Evolutionary conservation across 192 early-diverging fungal genomes (phyloP), one percentile per base, ranked within the genome.

Genomic region (Phlyctochytrium bullatum): DNA sequence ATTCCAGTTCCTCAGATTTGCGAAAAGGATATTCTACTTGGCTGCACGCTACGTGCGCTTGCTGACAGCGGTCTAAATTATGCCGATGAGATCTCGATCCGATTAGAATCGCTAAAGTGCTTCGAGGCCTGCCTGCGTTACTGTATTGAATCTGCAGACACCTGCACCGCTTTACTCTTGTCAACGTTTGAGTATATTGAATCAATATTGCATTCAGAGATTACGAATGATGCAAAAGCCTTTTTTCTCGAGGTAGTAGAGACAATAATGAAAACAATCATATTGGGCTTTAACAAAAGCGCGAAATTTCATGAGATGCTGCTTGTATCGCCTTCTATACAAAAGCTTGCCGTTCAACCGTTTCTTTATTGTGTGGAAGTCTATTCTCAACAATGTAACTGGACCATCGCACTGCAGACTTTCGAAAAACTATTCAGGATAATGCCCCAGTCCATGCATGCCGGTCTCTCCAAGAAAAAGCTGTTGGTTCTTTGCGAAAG

Each of bases 401-500:
- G 70, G 70, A 16, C 16, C 36, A 51, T 57, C 29, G 59, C 51
- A 6, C n/a, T 36, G 12, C 32, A 58, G 14, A 3, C 63, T 1
- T 59, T 61, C 29, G 70, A 72, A 2, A 57, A 30, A 16, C 14
- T 57, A 10, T 63, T 47, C 24, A 53, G 64, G 58, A 65, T 72
- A 12, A 24, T 72, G 53, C 70, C 70, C 0, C 54, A 58, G 30
- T 4, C 27, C 40, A 40, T 40, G 25, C 61, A 71, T 25, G 10
- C n/a, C 16, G 10, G 3, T 2, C 23, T 72, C 1, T 27, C 59
- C 14, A 35, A 66, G 51, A 12, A 25, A 17, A 72, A 72, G 65
- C 34, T 72, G 14, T 56, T 65, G 34, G 30, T 47, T 17, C 24
- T 61, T 0, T 52, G 56, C 36, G 25, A 36, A 33, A 62, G 63